Percentiles rank a stretch among this genome's conserved stretches.
Conservation (phyloP, 768 basidiomycete species). For the Kondoa subrosea region DNA sequence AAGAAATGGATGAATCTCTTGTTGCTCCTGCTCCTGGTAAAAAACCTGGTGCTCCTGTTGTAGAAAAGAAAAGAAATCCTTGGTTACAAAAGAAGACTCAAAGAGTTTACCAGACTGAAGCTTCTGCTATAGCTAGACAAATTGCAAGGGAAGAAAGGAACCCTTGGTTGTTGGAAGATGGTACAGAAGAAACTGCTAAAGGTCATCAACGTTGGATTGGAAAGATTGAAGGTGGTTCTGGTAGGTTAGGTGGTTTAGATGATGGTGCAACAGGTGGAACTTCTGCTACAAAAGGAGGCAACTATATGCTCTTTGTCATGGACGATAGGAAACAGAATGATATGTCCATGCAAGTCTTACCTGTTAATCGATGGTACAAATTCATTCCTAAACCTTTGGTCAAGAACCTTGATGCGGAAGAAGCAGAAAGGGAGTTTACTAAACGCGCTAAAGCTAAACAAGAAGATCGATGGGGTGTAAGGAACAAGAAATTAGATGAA, state of each 20-base stretch:
- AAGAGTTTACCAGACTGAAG: slow-evolving; percentile 4
- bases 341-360: neutral
- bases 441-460: neutral
- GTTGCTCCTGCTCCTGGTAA: neutral
- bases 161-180: neutral
- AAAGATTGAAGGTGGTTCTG: neutral
- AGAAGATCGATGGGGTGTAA: slow-evolving; percentile 2
- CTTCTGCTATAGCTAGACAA: neutral
- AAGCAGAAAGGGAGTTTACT: neutral
- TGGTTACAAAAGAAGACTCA: neutral
- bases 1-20: neutral
- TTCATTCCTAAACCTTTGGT: neutral
- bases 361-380: neutral
- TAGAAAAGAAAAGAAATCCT: neutral
- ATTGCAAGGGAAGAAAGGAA: neutral
- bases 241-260: neutral
- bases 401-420: neutral
- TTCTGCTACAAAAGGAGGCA: neutral
- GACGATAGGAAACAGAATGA: neutral
- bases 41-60: no score
- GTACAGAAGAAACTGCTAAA: neutral
- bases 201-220: slow-evolving; percentile 3
- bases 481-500: neutral
- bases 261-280: neutral
- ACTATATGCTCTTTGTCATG: slow-evolving; percentile 3